A percentile compares a stretch with the other conserved stretches of the same genome.
phyloP scores from a whole-genome alignment of 179 eudicot species.

The Drosera spatulata region DNA sequence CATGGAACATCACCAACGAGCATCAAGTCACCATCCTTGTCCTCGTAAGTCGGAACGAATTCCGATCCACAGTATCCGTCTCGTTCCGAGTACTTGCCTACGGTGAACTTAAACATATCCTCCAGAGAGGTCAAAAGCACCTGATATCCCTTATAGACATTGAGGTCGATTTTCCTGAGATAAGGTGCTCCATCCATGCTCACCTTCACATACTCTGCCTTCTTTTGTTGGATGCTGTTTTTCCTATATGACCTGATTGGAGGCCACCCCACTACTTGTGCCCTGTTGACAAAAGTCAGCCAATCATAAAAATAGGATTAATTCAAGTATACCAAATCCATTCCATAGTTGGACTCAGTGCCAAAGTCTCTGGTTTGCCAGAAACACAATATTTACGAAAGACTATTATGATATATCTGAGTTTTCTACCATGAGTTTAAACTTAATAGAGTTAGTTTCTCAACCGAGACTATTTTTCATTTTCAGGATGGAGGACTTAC shows the following conservation, averaged over 20 bases:
- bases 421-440: too few relatives aligned
- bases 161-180: constrained; percentile 49
- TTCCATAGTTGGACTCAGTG: background rate
- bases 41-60: constrained; percentile 30
- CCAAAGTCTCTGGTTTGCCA: background rate
- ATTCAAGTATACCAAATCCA: background rate
- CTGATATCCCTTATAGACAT: constrained; percentile 32
- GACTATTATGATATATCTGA: too few relatives aligned
- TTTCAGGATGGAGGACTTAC: constrained; percentile 20
- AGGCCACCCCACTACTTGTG: constrained; percentile 63
- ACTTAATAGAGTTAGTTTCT: too few relatives aligned
- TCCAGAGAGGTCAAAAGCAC: constrained; percentile 44
- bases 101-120: constrained; percentile 42
- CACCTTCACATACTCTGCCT: constrained; percentile 42
- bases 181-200: constrained; percentile 79
- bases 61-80: constrained; percentile 53
- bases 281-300: constrained; percentile 10
- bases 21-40: too few relatives aligned
- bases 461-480: background rate
- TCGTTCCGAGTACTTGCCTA: constrained; percentile 41
- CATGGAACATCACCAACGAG: too few relatives aligned
- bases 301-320: background rate
- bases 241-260: constrained; percentile 42
- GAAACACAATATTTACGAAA: too few relatives aligned
- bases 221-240: constrained; percentile 25